Conservation (phyloP, 306 rosid species). For the Medicago ruthenica region DNA sequence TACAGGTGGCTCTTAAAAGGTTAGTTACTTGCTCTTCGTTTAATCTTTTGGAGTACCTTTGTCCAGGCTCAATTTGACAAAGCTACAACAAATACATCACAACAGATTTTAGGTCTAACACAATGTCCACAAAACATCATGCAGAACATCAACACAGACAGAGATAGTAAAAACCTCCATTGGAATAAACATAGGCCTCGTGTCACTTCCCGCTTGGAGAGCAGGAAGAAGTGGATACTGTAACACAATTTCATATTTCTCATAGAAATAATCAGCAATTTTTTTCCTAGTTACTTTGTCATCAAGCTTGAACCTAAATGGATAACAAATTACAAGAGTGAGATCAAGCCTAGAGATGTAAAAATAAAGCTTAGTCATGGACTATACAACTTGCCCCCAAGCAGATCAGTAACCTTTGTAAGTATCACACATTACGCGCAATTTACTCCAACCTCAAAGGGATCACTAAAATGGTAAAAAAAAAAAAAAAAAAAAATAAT, state of each 20-base stretch:
- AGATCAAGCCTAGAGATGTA: neutral
- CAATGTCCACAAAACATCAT: neutral
- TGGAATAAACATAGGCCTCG: slow-evolving; percentile 65
- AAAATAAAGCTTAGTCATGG: neutral
- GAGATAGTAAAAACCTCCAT: slow-evolving; percentile 65
- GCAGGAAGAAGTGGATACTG: slow-evolving; percentile 60
- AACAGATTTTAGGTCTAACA: neutral
- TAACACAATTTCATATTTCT: slow-evolving; percentile 47
- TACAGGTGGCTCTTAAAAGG: slow-evolving; percentile 71
- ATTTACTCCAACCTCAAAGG: neutral
- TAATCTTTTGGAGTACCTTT: slow-evolving; percentile 66
- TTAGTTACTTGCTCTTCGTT: slow-evolving; percentile 64
- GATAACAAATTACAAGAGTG: slow-evolving; percentile 2
- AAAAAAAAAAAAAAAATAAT: neutral
- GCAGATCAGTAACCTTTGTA: neutral
- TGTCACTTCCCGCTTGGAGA: slow-evolving; percentile 69
- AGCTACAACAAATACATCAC: slow-evolving; percentile 45
- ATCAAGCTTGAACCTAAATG: slow-evolving; percentile 63
- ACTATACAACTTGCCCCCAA: neutral
- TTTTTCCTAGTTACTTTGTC: slow-evolving; percentile 35
- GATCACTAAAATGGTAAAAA: neutral
- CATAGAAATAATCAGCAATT: slow-evolving; percentile 60
- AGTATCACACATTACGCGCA: neutral
- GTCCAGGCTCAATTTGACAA: slow-evolving; percentile 63
- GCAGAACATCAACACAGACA: neutral